Evolutionary conservation across 2,329 filamentous ascomycete species (phyloP).

Genomic region (Alternaria alternata): DNA sequence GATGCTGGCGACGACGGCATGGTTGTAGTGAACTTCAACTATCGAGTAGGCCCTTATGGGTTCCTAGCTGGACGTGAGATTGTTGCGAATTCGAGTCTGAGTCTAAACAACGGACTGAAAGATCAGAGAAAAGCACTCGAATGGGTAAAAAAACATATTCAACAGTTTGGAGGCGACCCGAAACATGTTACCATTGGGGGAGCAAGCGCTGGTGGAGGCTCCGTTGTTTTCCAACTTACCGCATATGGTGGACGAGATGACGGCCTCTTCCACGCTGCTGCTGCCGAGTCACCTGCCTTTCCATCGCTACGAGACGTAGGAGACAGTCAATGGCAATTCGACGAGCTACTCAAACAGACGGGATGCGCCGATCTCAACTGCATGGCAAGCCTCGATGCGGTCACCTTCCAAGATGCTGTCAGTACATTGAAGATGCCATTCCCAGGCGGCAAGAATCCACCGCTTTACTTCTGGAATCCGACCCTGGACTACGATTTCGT

Average conservation of each 20-base stretch:
- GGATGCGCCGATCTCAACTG: conserved; percentile 52
- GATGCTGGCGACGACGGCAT: conserved; percentile 42
- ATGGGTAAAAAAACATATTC: conserved; percentile 50
- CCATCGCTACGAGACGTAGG: conserved; percentile 50
- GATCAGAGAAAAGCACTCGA: conserved; percentile 48
- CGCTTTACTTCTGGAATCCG: conserved; percentile 55
- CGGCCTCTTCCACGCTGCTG: conserved; percentile 47
- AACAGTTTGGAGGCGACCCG: conserved; percentile 51
- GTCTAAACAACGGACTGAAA: conserved; percentile 50
- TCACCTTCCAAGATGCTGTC: conserved; percentile 50
- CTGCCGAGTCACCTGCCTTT: conserved; percentile 48
- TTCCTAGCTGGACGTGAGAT: conserved; percentile 48
- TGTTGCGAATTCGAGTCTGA: conserved; percentile 34
- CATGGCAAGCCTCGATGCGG: conserved; percentile 47
- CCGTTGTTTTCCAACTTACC: conserved; percentile 49
- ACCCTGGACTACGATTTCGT: conserved; percentile 55
- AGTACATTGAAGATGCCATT: conserved; percentile 48
- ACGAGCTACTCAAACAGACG: conserved; percentile 45
- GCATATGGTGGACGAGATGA: conserved; percentile 49
- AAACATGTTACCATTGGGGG: conserved; percentile 51
- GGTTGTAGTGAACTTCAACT: conserved; percentile 53
- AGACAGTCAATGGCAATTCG: conserved; percentile 55
- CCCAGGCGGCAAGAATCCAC: conserved; percentile 44
- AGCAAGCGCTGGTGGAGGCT: conserved; percentile 52
- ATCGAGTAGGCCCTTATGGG: conserved; percentile 52